Base-by-base conservation (phyloP, 768 basidiomycete species). In the Serendipita sp. region DNA sequence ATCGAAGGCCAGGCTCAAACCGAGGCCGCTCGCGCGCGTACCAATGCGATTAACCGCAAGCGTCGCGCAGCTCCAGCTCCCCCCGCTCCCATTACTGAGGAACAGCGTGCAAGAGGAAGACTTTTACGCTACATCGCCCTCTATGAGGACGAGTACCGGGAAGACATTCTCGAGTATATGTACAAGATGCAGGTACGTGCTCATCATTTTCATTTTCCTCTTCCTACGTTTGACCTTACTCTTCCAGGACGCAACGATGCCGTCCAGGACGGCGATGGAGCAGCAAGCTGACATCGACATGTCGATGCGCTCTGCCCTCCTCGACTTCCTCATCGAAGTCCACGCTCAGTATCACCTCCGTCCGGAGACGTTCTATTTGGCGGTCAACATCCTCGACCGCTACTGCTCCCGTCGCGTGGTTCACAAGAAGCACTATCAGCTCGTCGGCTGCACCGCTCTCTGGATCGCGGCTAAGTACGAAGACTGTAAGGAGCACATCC, bases 401-500 rank as follows among this genome's bases (percentile, higher is more conserved):
- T 99, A 98, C 73, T 92, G 98, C 30, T 98, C 96, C 58, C 93
- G 96, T 68, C 90, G 96, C 61, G 86, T 99, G 66, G 96, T 99
- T 65, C 97, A 92, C 76, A 91, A 91, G 78, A 98, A 95, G 74
- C 96, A 99, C 75, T 98, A 99, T 71, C 96, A 99, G 70, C 88
- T 99, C 64, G 95, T 98, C 63, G 96, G 96, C 20, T 99, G 96
- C 70, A 92, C 94, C 24, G 92, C 96, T 42, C 80, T 99, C 13
- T 99, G 96, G 96, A 97, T 98, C 68, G 96, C 96, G 16, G 89
- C 95, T 66, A 99, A 99, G 75, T 99, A 97, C 68, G 96, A 99
- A 75, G 96, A 99, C 70, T 89, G 93, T 24, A 98, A 99, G 74
- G 95, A 98, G 71, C 91, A 94, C 66, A 92, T 98, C 14, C 96